Conservation (phyloP, 495 filamentous ascomycete genomes). For the Xylaria castorea region DNA sequence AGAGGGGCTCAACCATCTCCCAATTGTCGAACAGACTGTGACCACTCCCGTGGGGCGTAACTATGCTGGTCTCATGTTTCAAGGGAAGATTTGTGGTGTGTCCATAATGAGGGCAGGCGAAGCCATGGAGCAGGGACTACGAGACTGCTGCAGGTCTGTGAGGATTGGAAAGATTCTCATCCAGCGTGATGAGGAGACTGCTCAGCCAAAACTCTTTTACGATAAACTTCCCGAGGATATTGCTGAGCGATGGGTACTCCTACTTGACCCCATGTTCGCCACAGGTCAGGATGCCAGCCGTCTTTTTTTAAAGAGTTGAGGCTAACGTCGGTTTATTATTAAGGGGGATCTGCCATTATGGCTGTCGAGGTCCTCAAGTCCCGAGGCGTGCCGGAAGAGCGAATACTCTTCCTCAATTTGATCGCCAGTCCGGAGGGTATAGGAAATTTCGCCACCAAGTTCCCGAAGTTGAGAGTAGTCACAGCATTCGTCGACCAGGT, state of each 20-base stretch:
- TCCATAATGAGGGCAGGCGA: constrained; percentile 98
- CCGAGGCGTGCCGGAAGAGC: constrained; percentile 90
- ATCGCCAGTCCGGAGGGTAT: constrained; percentile 95
- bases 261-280: constrained; percentile 99
- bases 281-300: constrained; percentile 67
- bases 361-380: constrained; percentile 90
- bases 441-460: constrained; percentile 84
- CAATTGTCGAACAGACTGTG: constrained; percentile 83
- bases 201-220: constrained; percentile 90
- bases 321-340: constrained; percentile 25
- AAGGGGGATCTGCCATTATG: constrained; percentile 96
- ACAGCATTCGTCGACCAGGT: constrained; percentile 94
- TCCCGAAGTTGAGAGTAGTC: constrained; percentile 90
- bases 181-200: constrained; percentile 94
- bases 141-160: constrained; percentile 95
- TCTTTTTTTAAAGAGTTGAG: constrained; percentile 10
- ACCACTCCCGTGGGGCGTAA: constrained; percentile 87
- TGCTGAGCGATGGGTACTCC: constrained; percentile 85
- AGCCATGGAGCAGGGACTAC: constrained; percentile 95
- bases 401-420: constrained; percentile 93
- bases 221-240: constrained; percentile 97
- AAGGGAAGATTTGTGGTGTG: constrained; percentile 98
- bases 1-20: constrained; percentile 95
- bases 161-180: constrained; percentile 98
- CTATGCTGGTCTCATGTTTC: constrained; percentile 93